Base-by-base conservation (phyloP, 257 asterid species). In the Striga asiatica region DNA sequence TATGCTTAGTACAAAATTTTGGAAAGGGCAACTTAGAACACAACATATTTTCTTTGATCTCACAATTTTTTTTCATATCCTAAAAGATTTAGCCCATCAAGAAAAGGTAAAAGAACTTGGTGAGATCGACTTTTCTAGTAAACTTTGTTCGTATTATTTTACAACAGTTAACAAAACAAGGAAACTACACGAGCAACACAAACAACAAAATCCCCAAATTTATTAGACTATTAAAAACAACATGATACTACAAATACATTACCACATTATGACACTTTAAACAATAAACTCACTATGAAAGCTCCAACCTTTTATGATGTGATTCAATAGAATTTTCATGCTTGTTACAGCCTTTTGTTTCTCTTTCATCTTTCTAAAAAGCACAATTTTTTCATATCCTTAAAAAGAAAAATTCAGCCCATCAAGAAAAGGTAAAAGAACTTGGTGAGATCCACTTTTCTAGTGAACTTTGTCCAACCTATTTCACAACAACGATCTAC, bases 111-210 rank as follows among this genome's bases (percentile, higher is more conserved):
- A 54, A 60, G 61, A 38, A 21, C 23, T 16, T 24, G 6, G 56
- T 3, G 4, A 18, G 45, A 38, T 38, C 45, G 74, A 60, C 71
- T 61, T 66, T 63, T 46, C 35, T 11, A 53, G 73, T 59, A 49
- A 37, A 37, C 10, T 11, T 38, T 11, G 14, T 22, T n/a, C 21
- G 49, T 9, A 56, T 29, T 49, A 9, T 2, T 28, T 1, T 9
- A 46, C 39, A 41, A 1, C 8, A 6, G 12, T 32, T 8, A 7
- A 6, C 38, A 6, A 32, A 32, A 32, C 11, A 32, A 32, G 1
- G n/a, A n/a, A n/a, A n/a, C n/a, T n/a, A n/a, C n/a, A n/a, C n/a
- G n/a, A n/a, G n/a, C n/a, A n/a, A n/a, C n/a, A n/a, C n/a, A n/a
- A n/a, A n/a, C n/a, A n/a, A n/a, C n/a, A n/a, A n/a, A n/a, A n/a